These are phyloP conservation scores for Heteromeles arbutifolia DNA, from an alignment of 306 rosid species.

Conservation along the genomic window DNA sequence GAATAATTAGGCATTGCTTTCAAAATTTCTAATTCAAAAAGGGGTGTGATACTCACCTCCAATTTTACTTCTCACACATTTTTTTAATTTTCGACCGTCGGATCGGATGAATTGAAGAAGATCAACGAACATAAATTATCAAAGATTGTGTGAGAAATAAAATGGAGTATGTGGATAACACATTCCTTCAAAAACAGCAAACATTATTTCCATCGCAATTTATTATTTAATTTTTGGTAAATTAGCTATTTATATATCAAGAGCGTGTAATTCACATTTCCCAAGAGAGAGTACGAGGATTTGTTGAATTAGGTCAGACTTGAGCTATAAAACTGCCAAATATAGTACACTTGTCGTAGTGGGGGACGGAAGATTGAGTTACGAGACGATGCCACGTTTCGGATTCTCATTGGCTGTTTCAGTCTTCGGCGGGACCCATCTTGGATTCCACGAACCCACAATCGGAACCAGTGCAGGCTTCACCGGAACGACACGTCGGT, in stretches of 20 bases:
- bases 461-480: slow-evolving; percentile 1
- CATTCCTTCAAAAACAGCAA: no score
- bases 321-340: neutral
- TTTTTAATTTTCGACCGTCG: no score
- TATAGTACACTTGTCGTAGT: neutral
- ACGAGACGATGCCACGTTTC: slow-evolving; percentile 13
- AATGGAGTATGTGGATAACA: no score
- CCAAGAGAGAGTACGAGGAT: neutral
- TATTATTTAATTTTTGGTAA: no score
- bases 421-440: slow-evolving; percentile 1
- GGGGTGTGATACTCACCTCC: no score
- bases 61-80: no score
- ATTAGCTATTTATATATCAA: no score
- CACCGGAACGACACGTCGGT: neutral
- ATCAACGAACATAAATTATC: no score
- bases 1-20: neutral
- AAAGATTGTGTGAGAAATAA: no score
- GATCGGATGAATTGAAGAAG: no score
- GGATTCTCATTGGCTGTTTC: neutral
- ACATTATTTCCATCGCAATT: no score
- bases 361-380: neutral
- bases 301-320: neutral
- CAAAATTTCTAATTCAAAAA: no score
- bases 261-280: slow-evolving; percentile 1
- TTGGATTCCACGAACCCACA: neutral